phyloP scores from a whole-genome alignment of 805 yeast species.

The Zygotorulaspora chibaensis region DNA sequence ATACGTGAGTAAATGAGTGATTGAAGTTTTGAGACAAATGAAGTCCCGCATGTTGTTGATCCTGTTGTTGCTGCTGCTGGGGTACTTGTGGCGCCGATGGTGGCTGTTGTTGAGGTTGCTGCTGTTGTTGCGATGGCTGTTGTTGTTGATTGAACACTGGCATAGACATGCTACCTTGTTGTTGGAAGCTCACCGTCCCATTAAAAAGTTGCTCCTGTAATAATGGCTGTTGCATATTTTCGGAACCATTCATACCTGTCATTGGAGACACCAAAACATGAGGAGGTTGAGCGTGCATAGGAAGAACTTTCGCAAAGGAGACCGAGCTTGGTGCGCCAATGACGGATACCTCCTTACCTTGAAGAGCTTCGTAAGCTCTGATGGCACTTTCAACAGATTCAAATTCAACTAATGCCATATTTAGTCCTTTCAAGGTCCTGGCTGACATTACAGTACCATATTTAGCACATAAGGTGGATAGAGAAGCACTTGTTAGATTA shows the following conservation, averaged over 20 bases:
- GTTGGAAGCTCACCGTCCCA: slow-evolving; percentile 33
- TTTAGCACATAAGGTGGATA: slow-evolving; percentile 55
- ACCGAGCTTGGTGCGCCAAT: slow-evolving; percentile 74
- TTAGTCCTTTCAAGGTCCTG: slow-evolving; percentile 49
- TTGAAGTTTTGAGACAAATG: slow-evolving; percentile 12
- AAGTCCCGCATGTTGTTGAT: slow-evolving; percentile 13
- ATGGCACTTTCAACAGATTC: slow-evolving; percentile 68
- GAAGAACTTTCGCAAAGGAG: slow-evolving; percentile 74
- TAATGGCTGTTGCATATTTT: slow-evolving; percentile 24
- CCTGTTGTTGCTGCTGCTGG: slow-evolving; percentile 14
- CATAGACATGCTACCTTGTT: slow-evolving; percentile 31
- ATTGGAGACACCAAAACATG: slow-evolving; percentile 15
- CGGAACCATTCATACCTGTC: slow-evolving; percentile 6
- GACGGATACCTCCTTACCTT: slow-evolving; percentile 70
- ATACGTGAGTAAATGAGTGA: slow-evolving; percentile 15
- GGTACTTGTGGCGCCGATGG: slow-evolving; percentile 1
- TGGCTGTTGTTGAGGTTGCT: neutral
- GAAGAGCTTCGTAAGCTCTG: slow-evolving; percentile 69
- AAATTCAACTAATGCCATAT: slow-evolving; percentile 67
- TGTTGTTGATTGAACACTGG: slow-evolving; percentile 31
- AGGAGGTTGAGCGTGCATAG: slow-evolving; percentile 32
- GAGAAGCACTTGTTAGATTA: slow-evolving; percentile 40
- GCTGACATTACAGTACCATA: slow-evolving; percentile 62
- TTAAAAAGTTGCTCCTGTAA: slow-evolving; percentile 33
- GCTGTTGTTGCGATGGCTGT: slow-evolving; percentile 9